These are phyloP conservation scores for Nyctanthes arbortristis DNA, from an alignment of 257 asterid species.

Conservation along the genomic window DNA sequence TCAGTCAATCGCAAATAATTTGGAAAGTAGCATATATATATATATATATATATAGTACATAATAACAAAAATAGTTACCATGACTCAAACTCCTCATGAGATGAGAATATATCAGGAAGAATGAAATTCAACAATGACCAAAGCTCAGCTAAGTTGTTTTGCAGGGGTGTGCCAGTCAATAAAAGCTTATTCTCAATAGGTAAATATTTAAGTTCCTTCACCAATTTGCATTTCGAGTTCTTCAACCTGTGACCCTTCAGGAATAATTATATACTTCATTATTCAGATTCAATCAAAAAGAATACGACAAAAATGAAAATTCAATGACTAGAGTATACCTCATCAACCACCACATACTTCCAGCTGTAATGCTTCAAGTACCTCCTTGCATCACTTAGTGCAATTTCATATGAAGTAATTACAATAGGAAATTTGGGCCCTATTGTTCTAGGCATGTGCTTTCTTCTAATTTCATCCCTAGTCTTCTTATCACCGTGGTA, in stretches of 20 bases:
- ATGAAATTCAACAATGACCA: conserved; percentile 97
- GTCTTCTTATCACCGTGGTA: conserved; percentile 79
- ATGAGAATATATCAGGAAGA: conserved; percentile 96
- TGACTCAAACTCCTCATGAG: conserved; percentile 92
- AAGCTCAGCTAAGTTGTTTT: conserved; percentile 95
- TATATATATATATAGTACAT: neutral
- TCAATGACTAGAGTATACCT: conserved; percentile 43
- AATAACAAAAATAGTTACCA: conserved; percentile 53
- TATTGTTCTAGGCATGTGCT: conserved; percentile 81
- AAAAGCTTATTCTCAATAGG: conserved; percentile 87
- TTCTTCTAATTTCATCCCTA: conserved; percentile 70
- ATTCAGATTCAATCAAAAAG: conserved; percentile 15
- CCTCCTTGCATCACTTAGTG: conserved; percentile 62
- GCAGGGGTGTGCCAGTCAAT: conserved; percentile 97
- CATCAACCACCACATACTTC: conserved; percentile 95
- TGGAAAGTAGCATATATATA: neutral
- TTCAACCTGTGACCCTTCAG: conserved; percentile 94
- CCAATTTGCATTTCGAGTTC: conserved; percentile 78
- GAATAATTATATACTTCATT: conserved; percentile 25
- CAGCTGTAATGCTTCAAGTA: conserved; percentile 69
- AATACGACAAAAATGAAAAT: neutral
- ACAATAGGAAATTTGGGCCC: conserved; percentile 88
- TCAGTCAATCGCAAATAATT: neutral
- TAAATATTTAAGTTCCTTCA: conserved; percentile 64
- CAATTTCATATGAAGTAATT: conserved; percentile 91